A percentile compares a stretch with the other conserved stretches of the same genome.
Conservation (phyloP, 495 filamentous ascomycete genomes). For the Podospora comata region DNA sequence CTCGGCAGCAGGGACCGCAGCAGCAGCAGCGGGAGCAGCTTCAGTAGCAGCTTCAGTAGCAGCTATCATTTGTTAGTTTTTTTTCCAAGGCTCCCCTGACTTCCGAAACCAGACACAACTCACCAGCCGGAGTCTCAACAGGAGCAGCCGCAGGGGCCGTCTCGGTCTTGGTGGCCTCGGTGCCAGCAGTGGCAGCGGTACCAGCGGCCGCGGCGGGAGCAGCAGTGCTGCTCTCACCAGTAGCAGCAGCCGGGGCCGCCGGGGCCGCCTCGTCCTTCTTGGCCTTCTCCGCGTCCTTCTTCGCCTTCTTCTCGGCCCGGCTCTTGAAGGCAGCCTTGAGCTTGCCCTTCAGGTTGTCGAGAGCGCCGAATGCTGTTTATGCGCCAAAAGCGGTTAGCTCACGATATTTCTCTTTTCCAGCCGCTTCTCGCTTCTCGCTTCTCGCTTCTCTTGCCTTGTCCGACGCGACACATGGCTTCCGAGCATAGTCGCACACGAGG, state of each 20-base stretch:
- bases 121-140: slow-evolving; percentile 12
- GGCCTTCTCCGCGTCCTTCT: slow-evolving; percentile 19
- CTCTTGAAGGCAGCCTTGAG: slow-evolving; percentile 39
- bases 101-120: not conserved
- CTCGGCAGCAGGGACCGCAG: slow-evolving; percentile 13
- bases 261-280: slow-evolving; percentile 10
- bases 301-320: slow-evolving; percentile 25
- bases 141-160: slow-evolving; percentile 18
- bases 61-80: not conserved
- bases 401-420: not conserved
- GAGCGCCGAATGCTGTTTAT: slow-evolving; percentile 27
- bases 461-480: not conserved
- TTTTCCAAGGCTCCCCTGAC: not conserved
- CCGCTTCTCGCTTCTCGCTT: not conserved
- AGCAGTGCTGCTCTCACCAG: slow-evolving; percentile 7
- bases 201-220: slow-evolving; percentile 13
- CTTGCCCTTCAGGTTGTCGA: slow-evolving; percentile 37
- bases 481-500: not conserved
- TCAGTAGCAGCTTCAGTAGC: slow-evolving; percentile 13
- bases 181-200: slow-evolving; percentile 15
- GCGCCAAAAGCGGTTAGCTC: not conserved
- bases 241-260: not conserved
- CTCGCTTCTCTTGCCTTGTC: not conserved
- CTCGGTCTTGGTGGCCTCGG: slow-evolving; percentile 25
- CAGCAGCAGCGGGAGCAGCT: slow-evolving; percentile 12